Percentiles rank a stretch among this genome's conserved stretches.
These are phyloP conservation scores for Macrotyloma uniflorum DNA, from an alignment of 306 rosid genomes.

Conservation along the genomic window DNA sequence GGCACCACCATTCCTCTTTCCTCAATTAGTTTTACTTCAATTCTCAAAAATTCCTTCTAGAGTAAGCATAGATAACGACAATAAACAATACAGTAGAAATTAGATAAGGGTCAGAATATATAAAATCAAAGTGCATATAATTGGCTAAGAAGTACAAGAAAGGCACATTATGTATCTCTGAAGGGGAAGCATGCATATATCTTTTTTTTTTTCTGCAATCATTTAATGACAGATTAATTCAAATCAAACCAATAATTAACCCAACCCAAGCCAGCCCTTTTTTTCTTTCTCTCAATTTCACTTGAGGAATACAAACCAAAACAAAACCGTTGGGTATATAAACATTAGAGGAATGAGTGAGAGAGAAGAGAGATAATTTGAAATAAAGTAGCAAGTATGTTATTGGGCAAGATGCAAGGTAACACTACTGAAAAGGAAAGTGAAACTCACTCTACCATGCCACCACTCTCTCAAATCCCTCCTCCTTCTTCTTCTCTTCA, in stretches of 20 bases:
- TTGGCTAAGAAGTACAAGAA: too few relatives aligned
- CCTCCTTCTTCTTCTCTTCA: conserved; percentile 18
- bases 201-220: background rate
- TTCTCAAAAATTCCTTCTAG: background rate
- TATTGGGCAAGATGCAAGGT: conserved; percentile 8
- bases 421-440: background rate
- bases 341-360: background rate
- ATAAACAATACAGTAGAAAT: background rate
- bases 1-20: background rate
- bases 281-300: background rate
- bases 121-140: conserved; percentile 11
- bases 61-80: background rate
- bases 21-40: background rate
- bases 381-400: too few relatives aligned
- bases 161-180: too few relatives aligned
- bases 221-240: conserved; percentile 17
- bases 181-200: too few relatives aligned
- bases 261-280: background rate
- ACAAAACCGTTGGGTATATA: conserved; percentile 27
- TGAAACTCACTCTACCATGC: conserved; percentile 5
- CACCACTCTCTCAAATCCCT: conserved; percentile 25
- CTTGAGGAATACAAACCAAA: background rate
- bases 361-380: background rate
- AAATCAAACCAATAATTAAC: background rate
- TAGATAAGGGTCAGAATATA: background rate